Base-by-base conservation (phyloP, 768 basidiomycete species). In the Lanmaoa pseudosensibilis region DNA sequence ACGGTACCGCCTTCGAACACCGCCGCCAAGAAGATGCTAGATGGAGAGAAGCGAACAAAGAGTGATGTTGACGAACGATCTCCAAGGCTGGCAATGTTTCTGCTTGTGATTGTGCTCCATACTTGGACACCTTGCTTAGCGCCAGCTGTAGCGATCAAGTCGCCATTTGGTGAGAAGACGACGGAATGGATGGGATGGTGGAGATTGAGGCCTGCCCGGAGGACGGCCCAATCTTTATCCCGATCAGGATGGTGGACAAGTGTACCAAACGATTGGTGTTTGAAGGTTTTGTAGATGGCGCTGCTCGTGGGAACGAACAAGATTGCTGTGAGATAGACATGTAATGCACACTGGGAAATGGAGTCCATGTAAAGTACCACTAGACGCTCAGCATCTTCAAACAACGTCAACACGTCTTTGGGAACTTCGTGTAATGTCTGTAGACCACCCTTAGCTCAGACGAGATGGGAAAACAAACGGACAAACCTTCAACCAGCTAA, bases 281-380 rank as follows among this genome's bases (percentile, higher is more conserved):
- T 46, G 37, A 57, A 66, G 5, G 49, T 55, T 12, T 47, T 52
- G 34, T 44, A 39, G 10, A 67, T 33, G 39, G 43, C n/a, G 15
- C 45, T 57, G 2, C 23, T 32, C 7, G 13, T 16, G 11, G 55
- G 49, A 18, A 33, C 36, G 39, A 59, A 45, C 8, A 37, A 21
- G 30, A 64, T 40, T 2, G 54, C 59, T 2, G 65, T 51, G 25
- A 55, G 46, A 32, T 66, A 54, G 18, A 64, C 52, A 23, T 66
- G 65, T 15, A 67, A 41, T 12, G 65, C 65, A 39, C 53, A 64
- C 18, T 67, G 55, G 3, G 65, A 55, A 37, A 66, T 64, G 33
- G 55, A 43, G 18, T 64, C 62, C 54, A 52, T 67, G 52, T 37
- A 57, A 25, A 67, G 59, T 7, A 64, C 53, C 5, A 67, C 55